Conservation (phyloP, 345 rosid genomes). For the Eucalyptus urophylla region DNA sequence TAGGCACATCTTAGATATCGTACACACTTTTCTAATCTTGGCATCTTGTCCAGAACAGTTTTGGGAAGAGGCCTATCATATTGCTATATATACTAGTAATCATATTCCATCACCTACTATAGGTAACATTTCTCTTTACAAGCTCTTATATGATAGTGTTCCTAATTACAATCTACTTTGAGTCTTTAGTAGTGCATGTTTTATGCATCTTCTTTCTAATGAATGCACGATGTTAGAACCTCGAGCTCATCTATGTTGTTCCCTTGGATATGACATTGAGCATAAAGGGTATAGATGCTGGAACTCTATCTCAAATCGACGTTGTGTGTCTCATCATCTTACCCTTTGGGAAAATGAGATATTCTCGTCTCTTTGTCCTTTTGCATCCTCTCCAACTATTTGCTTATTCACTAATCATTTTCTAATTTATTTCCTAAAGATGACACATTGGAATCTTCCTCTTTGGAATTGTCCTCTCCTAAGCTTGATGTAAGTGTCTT, state of each 20-base stretch:
- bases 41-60: rapidly evolving
- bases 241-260: rapidly evolving
- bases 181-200: rapidly evolving
- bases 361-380: no score
- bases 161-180: background rate
- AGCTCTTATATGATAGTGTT: background rate
- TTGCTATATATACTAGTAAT: background rate
- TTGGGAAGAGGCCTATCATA: no score
- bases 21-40: background rate
- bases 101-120: no score
- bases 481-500: no score
- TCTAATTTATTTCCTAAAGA: no score
- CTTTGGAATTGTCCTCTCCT: no score
- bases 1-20: background rate
- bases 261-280: no score
- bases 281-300: background rate
- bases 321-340: rapidly evolving
- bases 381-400: no score
- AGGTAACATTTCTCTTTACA: background rate
- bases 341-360: no score
- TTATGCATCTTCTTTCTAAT: background rate
- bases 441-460: no score
- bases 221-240: rapidly evolving
- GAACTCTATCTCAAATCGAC: background rate
- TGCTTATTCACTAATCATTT: no score